Conservation (phyloP, 371 early-diverging fungal species). For the Syncephalis fuscata region DNA sequence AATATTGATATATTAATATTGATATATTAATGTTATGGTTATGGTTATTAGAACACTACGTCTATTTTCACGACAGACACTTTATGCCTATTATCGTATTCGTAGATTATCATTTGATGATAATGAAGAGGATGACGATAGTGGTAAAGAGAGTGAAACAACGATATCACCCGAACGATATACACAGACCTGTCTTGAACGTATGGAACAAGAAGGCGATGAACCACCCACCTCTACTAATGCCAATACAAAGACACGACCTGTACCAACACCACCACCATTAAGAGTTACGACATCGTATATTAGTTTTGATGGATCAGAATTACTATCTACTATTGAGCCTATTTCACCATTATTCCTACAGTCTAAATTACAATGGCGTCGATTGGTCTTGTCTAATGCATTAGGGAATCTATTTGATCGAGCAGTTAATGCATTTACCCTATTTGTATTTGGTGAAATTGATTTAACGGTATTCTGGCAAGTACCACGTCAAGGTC, state of each 20-base stretch:
- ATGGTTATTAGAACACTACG: constrained; percentile 4
- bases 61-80: constrained; percentile 38
- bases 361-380: constrained; percentile 57
- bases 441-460: constrained; percentile 64
- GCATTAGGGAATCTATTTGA: constrained; percentile 41
- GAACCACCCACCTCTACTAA: too few species aligned
- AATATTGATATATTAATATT: too few species aligned
- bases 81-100: constrained; percentile 42
- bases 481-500: constrained; percentile 37
- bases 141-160: too few species aligned
- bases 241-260: constrained; percentile 7
- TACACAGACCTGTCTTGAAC: constrained; percentile 23
- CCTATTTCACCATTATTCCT: constrained; percentile 45
- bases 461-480: constrained; percentile 79
- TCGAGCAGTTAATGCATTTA: constrained; percentile 36
- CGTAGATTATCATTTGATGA: constrained; percentile 5
- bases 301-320: background rate
- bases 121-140: background rate
- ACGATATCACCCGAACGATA: constrained; percentile 25
- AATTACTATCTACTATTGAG: background rate
- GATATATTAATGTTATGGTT: too few species aligned
- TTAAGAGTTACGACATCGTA: constrained; percentile 14
- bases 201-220: too few species aligned
- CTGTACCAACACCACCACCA: constrained; percentile 17
- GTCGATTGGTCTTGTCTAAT: constrained; percentile 28